Evolutionary conservation across 352 stramenopile genomes (phyloP), one percentile per base, ranked within the genome.

Genomic region (Saprolegnia diclina): DNA sequence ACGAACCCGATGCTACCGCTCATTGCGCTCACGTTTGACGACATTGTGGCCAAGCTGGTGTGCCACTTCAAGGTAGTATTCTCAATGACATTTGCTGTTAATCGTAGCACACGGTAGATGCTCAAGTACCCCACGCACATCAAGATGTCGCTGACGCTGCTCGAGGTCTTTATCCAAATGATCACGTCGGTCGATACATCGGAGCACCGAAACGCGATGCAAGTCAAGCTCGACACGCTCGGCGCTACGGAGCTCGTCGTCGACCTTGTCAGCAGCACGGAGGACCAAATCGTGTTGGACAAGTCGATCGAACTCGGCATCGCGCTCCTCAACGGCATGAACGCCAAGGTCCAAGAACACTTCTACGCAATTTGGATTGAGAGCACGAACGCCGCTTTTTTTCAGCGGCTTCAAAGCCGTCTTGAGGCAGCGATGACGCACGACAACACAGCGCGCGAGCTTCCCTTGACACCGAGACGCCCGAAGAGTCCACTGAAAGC

Each of bases 121-220:
- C 76, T 91, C 19, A 81, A 88, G 56, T 74, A 88, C 35, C 46
- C 74, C 0, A 79, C 71, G 32, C 89, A 83, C 59, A 62, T 82
- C 21, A 91, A 89, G 64, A 89, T 82, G 52, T 90, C 88, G 38
- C 24, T 89, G 32, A 89, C 79, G 0, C 56, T 91, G 45, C 72
- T 91, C 9, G 82, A 90, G 42, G 81, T 91, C 32, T 87, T 91
- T 45, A 85, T 74, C 21, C 80, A 80, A 32, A 90, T 88, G 79
- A 90, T 91, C 54, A 84, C 84, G 46, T 81, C 81, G 4, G 72
- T 85, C 0, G 79, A 87, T 19, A 76, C 83, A n/a, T 37, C 72
- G 2, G 76, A 82, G 18, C 71, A 78, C 19, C 75, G 79, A 0
- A 81, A 87, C 38, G 65, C 73, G 19, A 91, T 91, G 80, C 83